Evolutionary conservation across 139 green algal species (phyloP).

Genomic region (Volvox africanus): DNA sequence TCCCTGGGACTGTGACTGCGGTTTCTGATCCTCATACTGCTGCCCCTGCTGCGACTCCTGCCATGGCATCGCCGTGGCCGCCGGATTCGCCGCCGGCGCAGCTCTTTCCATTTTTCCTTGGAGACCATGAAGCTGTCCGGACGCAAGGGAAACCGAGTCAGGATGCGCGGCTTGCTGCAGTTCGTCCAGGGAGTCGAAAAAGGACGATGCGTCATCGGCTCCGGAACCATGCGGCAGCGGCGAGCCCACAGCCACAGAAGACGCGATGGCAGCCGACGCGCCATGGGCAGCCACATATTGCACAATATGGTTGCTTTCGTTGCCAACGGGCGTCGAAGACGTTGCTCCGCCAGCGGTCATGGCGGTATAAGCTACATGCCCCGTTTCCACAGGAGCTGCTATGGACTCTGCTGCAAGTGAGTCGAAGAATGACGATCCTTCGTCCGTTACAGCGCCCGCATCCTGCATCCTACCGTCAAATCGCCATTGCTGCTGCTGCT

Average conservation of each 20-base stretch:
- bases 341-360: not conserved
- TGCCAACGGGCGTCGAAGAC: not conserved
- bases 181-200: constrained; percentile 6
- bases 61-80: not conserved
- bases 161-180: not conserved
- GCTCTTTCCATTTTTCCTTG: no score
- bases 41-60: not conserved
- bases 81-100: no score
- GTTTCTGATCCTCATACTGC: not conserved
- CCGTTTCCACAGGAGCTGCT: not conserved
- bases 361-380: not conserved
- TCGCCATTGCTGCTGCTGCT: not conserved
- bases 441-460: not conserved
- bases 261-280: no score
- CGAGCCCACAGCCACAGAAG: not conserved
- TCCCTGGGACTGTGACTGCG: not conserved
- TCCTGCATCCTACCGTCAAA: not conserved
- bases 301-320: no score
- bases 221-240: not conserved
- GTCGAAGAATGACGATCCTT: constrained; percentile 10
- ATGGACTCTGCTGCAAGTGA: not conserved
- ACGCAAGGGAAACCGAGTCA: no score
- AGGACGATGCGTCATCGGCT: not conserved
- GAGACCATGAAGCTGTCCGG: no score
- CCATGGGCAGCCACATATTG: no score